A percentile compares a stretch with the other conserved stretches of the same genome.
Conservation (phyloP, 768 basidiomycete species). For the Agrocybe pediades region DNA sequence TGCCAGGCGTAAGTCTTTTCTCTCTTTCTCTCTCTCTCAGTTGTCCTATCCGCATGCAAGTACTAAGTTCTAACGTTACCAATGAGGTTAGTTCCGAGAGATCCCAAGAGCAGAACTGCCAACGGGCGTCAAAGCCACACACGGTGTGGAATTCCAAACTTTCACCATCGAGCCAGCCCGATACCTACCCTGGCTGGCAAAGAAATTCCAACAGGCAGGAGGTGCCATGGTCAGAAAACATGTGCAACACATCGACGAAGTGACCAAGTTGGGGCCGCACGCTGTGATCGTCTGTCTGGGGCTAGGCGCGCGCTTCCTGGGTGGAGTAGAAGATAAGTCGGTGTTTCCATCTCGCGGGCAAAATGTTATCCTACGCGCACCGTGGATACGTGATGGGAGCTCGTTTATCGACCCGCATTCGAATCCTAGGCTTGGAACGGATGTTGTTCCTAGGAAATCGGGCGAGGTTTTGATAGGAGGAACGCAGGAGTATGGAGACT, state of each 20-base stretch:
- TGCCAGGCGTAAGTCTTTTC: conserved; percentile 47
- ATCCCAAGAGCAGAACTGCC: conserved; percentile 43
- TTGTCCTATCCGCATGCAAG: conserved; percentile 16
- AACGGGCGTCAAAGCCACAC: conserved; percentile 29
- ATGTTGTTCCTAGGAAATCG: conserved; percentile 58
- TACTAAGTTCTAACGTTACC: no score
- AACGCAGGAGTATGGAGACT: conserved; percentile 58
- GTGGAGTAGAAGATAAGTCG: conserved; percentile 73
- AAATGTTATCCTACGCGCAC: conserved; percentile 68
- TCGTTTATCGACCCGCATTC: conserved; percentile 39
- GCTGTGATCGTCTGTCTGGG: conserved; percentile 71
- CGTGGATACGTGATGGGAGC: conserved; percentile 54
- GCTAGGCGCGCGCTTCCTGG: conserved; percentile 66
- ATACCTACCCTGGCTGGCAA: conserved; percentile 66
- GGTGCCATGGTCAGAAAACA: conserved; percentile 49
- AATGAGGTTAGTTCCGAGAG: conserved; percentile 25
- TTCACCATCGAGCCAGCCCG: conserved; percentile 62
- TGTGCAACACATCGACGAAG: conserved; percentile 63
- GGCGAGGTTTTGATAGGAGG: conserved; percentile 67
- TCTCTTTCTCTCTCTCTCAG: neutral
- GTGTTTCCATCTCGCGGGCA: conserved; percentile 81
- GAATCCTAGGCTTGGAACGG: conserved; percentile 44
- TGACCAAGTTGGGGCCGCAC: conserved; percentile 37
- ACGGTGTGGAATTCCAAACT: conserved; percentile 58
- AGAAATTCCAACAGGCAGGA: conserved; percentile 56